Conservation (phyloP, 1,139 yeast species). For the Blastobotrys capitulatus region DNA sequence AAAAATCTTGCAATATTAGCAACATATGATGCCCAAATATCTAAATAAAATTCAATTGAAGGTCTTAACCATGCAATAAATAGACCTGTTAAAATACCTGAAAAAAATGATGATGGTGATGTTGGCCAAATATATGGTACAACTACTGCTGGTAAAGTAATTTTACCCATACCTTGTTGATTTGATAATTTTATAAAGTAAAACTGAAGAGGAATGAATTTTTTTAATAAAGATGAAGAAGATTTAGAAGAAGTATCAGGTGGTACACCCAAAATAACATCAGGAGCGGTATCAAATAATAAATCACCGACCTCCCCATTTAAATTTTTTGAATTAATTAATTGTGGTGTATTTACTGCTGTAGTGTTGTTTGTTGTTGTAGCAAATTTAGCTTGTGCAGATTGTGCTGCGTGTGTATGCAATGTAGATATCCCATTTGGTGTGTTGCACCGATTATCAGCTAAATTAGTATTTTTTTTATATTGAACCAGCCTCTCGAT, state of each 20-base stretch:
- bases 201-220: background rate
- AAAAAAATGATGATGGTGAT: conserved; percentile 26
- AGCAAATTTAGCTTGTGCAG: background rate
- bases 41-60: conserved; percentile 24
- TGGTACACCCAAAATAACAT: background rate
- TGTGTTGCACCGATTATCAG: background rate
- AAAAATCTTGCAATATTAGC: conserved; percentile 19
- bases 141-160: conserved; percentile 14
- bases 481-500: conserved; percentile 6
- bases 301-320: background rate
- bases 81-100: conserved; percentile 25
- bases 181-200: background rate
- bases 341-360: background rate
- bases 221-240: background rate
- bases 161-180: conserved; percentile 9
- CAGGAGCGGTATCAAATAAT: background rate
- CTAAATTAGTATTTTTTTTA: background rate
- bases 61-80: conserved; percentile 23
- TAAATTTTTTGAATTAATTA: background rate
- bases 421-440: conserved; percentile 1
- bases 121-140: conserved; percentile 24
- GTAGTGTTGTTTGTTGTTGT: background rate
- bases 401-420: background rate
- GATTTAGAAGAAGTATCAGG: background rate
- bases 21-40: conserved; percentile 23